Base-by-base conservation (phyloP, 2,329 filamentous ascomycete genomes). In the Scytalidium sp. region DNA sequence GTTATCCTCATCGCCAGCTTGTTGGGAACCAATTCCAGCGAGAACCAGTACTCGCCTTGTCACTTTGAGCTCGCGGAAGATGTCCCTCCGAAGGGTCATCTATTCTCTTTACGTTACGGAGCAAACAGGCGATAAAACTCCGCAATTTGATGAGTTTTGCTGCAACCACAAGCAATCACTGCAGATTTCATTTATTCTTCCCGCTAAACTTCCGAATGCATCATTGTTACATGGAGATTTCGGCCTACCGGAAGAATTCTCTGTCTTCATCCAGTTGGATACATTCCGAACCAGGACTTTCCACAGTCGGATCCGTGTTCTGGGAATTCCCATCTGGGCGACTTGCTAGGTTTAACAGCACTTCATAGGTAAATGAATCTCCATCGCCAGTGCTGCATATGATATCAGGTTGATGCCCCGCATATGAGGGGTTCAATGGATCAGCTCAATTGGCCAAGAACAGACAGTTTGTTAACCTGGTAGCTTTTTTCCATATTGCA, bases 51-150 rank as follows among this genome's bases (percentile, higher is more conserved):
- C 25, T n/a, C 20, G 15, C 21, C 9, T 36, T 32, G 22, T 6
- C 3, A 8, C 15, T 36, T n/a, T 36, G 13, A 9, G 19, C 7
- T 15, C 9, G 20, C 52, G 49, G 52, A 54, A 32, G 25, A 7
- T 41, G 8, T 22, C 8, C 43, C 29, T 54, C 52, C 49, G 49
- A 19, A 19, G 22, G 45, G 25, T 25, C 43, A 21, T 22, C 19
- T n/a, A 27, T 19, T 2, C 22, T 10, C 2, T 10, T 17, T 19
- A 32, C 19, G 8, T 19, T 32, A 15, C 40, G 49, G 52, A 49
- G 46, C 13, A 52, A 47, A 23, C 8, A 43, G 15, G 15, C 41
- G 20, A 20, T 13, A 19, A 42, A 15, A n/a, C 17, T 39, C 32
- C 32, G 27, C 43, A 45, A 23, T 29, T 25, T 15, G 21, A 23